Evolutionary conservation across 2,329 filamentous ascomycete species (phyloP).

Genomic region (Fusarium liriodendri): DNA sequence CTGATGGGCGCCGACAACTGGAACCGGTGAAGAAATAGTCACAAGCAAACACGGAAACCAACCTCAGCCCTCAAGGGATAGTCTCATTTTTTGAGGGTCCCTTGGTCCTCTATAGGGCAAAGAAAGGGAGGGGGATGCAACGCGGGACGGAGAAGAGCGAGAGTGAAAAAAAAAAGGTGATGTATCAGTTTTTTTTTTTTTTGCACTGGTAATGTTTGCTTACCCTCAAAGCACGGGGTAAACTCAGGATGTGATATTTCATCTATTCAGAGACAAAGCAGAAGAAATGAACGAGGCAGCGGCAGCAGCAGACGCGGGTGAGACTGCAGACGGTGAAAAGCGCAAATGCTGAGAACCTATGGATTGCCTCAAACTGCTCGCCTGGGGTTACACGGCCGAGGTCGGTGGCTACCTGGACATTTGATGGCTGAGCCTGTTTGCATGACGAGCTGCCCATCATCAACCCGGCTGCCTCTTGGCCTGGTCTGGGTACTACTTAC

Average conservation of each 20-base stretch:
- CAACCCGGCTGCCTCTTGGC: background rate
- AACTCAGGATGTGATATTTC: background rate
- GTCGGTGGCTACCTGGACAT: background rate
- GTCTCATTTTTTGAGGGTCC: background rate
- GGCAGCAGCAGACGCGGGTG: background rate
- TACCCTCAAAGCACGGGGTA: background rate
- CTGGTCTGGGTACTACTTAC: background rate
- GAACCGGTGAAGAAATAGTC: slow-evolving; percentile 14
- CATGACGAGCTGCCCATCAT: background rate
- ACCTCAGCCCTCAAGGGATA: background rate
- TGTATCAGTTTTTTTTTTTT: slow-evolving; percentile 34
- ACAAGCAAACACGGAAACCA: background rate
- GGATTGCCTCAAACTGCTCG: background rate
- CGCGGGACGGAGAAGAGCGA: slow-evolving; percentile 22
- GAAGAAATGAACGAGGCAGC: background rate
- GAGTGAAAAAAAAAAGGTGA: slow-evolving; percentile 18
- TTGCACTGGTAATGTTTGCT: background rate
- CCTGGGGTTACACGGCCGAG: background rate
- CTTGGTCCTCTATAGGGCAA: background rate
- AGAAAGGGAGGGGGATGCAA: slow-evolving; percentile 16
- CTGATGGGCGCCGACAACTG: slow-evolving; percentile 2
- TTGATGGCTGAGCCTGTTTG: background rate
- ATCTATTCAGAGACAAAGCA: background rate
- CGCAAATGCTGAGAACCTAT: background rate
- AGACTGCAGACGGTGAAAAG: background rate